These are phyloP conservation scores for Thermoascus crustaceus DNA, from an alignment of 2,329 filamentous ascomycete genomes.

Conservation along the genomic window DNA sequence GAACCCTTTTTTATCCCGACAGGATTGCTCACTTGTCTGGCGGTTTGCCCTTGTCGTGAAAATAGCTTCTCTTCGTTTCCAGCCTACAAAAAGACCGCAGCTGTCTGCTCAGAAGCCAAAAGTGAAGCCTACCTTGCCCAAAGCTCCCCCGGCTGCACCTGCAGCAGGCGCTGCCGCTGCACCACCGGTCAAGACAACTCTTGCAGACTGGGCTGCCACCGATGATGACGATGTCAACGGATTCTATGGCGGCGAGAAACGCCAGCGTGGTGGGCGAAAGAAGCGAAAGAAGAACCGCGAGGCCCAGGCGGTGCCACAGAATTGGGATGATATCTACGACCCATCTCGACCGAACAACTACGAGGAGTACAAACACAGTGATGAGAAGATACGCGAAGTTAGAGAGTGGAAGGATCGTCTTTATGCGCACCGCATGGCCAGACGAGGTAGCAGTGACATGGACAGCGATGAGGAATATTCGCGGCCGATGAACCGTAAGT, in stretches of 20 bases:
- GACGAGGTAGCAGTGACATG: conserved; percentile 36
- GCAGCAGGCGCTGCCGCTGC: conserved; percentile 28
- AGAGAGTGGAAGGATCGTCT: conserved; percentile 78
- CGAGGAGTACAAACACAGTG: conserved; percentile 74
- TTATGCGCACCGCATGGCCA: conserved; percentile 59
- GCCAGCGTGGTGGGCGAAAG: conserved; percentile 67
- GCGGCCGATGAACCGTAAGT: conserved; percentile 40
- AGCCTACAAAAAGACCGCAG: conserved; percentile 74
- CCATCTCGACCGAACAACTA: conserved; percentile 73
- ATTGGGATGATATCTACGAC: conserved; percentile 92
- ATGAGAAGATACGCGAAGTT: conserved; percentile 72
- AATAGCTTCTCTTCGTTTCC: conserved; percentile 66
- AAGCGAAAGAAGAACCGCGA: conserved; percentile 68
- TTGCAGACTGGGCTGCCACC: conserved; percentile 72
- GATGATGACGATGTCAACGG: conserved; percentile 71
- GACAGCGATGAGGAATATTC: conserved; percentile 43
- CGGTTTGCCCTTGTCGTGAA: conserved; percentile 17
- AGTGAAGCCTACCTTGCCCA: conserved; percentile 54
- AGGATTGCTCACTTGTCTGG: conserved; percentile 42
- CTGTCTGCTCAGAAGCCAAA: conserved; percentile 53
- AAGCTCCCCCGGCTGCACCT: conserved; percentile 27
- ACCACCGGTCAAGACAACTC: conserved; percentile 53
- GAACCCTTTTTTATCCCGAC: conserved; percentile 17
- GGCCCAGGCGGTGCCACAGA: conserved; percentile 48
- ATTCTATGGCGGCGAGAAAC: conserved; percentile 58